Conservation (phyloP, 2,329 filamentous ascomycete genomes). For the Zymoseptoria ardabiliae region DNA sequence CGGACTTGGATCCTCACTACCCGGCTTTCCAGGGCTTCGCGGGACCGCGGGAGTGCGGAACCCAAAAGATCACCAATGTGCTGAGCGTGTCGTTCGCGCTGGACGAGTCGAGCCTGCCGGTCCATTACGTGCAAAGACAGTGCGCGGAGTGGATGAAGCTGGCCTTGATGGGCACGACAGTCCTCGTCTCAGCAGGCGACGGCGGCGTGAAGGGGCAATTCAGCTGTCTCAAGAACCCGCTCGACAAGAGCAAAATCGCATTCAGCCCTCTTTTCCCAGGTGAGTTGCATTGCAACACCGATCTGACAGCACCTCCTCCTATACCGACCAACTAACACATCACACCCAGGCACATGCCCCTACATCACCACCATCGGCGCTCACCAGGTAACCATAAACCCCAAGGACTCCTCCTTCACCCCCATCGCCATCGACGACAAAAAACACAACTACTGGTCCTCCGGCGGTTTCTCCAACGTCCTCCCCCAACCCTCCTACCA, state of each 20-base stretch:
- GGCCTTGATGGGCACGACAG: constrained; percentile 53
- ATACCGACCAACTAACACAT: too few species aligned
- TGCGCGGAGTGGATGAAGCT: constrained; percentile 58
- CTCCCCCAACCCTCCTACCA: constrained; percentile 29
- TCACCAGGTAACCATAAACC: constrained; percentile 23
- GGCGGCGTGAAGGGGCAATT: constrained; percentile 37
- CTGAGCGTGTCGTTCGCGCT: constrained; percentile 60
- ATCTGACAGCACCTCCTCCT: constrained; percentile 18
- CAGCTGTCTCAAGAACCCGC: not conserved
- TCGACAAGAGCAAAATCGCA: not conserved
- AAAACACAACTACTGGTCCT: constrained; percentile 33
- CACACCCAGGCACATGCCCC: constrained; percentile 38
- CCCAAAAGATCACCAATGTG: constrained; percentile 33
- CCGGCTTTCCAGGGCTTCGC: constrained; percentile 1
- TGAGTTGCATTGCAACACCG: not conserved
- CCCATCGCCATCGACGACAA: constrained; percentile 13
- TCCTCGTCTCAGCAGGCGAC: constrained; percentile 57
- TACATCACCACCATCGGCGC: constrained; percentile 47
- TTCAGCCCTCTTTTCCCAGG: constrained; percentile 26
- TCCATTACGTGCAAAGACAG: constrained; percentile 51
- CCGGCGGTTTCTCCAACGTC: constrained; percentile 38
- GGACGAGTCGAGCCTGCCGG: constrained; percentile 53
- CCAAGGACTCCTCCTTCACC: not conserved
- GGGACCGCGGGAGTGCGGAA: not conserved
- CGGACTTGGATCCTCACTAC: constrained; percentile 13